Evolutionary conservation across 1,284 basidiomycete species (phyloP).

Genomic region (Peniophora sp.): DNA sequence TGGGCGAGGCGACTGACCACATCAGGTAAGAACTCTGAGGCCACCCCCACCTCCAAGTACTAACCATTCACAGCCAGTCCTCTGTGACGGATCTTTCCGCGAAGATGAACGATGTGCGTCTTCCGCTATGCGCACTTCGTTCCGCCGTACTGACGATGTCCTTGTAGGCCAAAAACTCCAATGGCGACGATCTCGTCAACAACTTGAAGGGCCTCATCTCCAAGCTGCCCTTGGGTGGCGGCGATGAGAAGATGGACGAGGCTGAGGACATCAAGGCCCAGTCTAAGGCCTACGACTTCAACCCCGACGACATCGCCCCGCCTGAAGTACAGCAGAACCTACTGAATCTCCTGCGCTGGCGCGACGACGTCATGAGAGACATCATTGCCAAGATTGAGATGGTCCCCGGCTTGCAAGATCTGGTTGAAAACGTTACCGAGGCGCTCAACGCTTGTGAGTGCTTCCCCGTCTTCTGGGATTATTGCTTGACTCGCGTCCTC

Average conservation of each 20-base stretch:
- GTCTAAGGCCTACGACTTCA: constrained; percentile 46
- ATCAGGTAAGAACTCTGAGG: constrained; percentile 19
- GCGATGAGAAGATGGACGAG: constrained; percentile 41
- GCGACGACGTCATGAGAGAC: constrained; percentile 50
- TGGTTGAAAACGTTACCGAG: constrained; percentile 60
- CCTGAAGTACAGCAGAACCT: constrained; percentile 66
- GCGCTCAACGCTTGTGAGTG: constrained; percentile 55
- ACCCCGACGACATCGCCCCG: constrained; percentile 53
- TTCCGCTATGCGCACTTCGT: neutral
- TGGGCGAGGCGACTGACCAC: constrained; percentile 53
- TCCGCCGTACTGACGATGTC: neutral
- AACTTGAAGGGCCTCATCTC: constrained; percentile 42
- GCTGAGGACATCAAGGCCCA: constrained; percentile 45
- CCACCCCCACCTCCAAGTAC: no score
- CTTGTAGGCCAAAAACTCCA: constrained; percentile 24
- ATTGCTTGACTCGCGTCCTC: neutral
- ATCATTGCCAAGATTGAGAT: constrained; percentile 50
- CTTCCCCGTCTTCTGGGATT: constrained; percentile 8
- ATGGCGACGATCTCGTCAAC: constrained; percentile 27
- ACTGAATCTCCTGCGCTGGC: constrained; percentile 67
- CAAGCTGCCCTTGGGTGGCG: constrained; percentile 46
- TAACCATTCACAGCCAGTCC: constrained; percentile 36
- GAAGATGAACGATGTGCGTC: constrained; percentile 46
- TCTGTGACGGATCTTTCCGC: constrained; percentile 75
- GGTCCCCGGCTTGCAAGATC: constrained; percentile 61